These are phyloP conservation scores for Zanthoxylum bungeanum DNA, from an alignment of 345 rosid species.

Conservation along the genomic window DNA sequence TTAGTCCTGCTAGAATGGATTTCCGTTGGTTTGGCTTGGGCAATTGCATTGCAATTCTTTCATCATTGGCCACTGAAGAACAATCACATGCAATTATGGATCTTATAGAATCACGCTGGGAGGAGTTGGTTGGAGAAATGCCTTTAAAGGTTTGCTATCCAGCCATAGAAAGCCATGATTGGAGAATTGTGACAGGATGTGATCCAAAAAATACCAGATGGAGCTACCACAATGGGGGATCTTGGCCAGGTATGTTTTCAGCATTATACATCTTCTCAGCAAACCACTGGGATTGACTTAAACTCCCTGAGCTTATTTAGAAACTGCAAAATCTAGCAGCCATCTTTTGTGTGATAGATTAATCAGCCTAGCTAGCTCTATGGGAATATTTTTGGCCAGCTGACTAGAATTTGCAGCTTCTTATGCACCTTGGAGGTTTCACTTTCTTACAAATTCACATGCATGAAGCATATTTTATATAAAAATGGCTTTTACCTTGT, in stretches of 20 bases:
- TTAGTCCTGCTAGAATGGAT: slow-evolving; percentile 95
- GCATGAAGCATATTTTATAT: not conserved
- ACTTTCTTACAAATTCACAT: not conserved
- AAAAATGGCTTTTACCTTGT: too few relatives aligned
- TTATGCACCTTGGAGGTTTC: not conserved
- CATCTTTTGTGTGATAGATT: not conserved
- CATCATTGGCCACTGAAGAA: slow-evolving; percentile 91
- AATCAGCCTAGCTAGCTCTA: not conserved
- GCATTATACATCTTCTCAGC: not conserved
- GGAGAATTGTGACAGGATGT: slow-evolving; percentile 85
- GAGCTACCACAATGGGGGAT: slow-evolving; percentile 99
- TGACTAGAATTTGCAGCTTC: not conserved
- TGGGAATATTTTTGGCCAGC: not conserved
- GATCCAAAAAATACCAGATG: slow-evolving; percentile 96
- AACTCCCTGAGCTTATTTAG: not conserved
- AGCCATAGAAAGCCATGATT: slow-evolving; percentile 91
- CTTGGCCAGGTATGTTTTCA: slow-evolving; percentile 83
- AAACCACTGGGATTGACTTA: not conserved
- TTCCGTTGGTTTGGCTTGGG: slow-evolving; percentile 97
- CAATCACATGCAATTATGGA: slow-evolving; percentile 94
- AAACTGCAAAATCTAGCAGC: not conserved
- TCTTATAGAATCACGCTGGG: slow-evolving; percentile 95
- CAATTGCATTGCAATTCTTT: slow-evolving; percentile 82
- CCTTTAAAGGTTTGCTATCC: slow-evolving; percentile 90
- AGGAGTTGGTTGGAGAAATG: slow-evolving; percentile 95